Base-by-base conservation (phyloP, 352 stramenopile genomes). In the Globisporangium splendens region DNA sequence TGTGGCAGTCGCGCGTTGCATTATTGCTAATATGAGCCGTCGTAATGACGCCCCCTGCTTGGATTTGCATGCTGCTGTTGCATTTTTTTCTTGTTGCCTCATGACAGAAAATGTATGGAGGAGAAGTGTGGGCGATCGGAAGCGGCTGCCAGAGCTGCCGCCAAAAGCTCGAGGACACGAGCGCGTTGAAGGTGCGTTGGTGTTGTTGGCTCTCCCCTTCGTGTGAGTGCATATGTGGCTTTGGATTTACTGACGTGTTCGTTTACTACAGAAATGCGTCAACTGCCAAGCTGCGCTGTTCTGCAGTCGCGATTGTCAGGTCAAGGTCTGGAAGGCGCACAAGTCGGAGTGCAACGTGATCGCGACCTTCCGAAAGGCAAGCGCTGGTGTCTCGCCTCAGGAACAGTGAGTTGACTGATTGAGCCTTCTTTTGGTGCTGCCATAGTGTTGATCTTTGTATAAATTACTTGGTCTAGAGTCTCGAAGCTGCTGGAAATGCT, bases 101-200 rank as follows among this genome's bases (percentile, higher is more conserved):
- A 17, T 50, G 17, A 28, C 50, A 85, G 75, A 83, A 88, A 68
- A 57, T 83, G n/a, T 68, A 81, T 43, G 82, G 82, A 15, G 82
- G 79, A 35, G 82, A 89, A 44, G 82, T 92, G 46, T 90, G 80
- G 80, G 77, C 54, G n/a, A 78, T 90, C 46, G 80, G 80, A 31
- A 49, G 43, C 15, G 80, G 77, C 15, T 90, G 80, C 50, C 67
- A 90, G 49, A 71, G 62, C 60, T 90, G 80, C 59, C 75, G 76
- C 47, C 47, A 76, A 51, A 79, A 66, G 35, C 35, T 71, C 8
- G 69, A 83, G 24, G 69, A 87, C 65, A 62, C 63, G 15, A 74
- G 61, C 43, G 55, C 53, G 17, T 62, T 90, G 18, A 88, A 88
- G 75, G 75, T 85, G 15, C 14, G 56, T 24, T 22, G 5, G 5